Percentiles rank a stretch among this genome's conserved stretches.
Evolutionary conservation across 257 asterid genomes (phyloP).

Genomic region (Mentha longifolia): DNA sequence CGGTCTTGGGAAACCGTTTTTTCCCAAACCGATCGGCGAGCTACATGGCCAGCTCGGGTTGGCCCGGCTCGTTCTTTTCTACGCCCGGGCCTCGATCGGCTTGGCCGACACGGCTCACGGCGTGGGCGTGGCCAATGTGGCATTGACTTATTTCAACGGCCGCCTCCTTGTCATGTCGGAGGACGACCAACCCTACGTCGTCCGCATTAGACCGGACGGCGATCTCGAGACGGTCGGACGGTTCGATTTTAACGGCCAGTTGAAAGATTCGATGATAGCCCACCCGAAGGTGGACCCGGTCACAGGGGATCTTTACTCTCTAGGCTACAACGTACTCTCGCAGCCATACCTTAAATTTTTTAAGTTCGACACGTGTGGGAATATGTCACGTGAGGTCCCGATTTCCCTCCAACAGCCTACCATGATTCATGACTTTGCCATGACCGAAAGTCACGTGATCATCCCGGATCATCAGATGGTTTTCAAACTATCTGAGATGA

Average conservation of each 20-base stretch:
- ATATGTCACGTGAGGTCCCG: constrained; percentile 50
- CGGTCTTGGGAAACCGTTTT: constrained; percentile 49
- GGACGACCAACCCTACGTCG: constrained; percentile 61
- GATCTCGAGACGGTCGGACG: constrained; percentile 56
- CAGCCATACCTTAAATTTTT: constrained; percentile 53
- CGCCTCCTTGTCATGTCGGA: constrained; percentile 62
- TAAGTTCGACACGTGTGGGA: constrained; percentile 44
- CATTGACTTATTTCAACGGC: constrained; percentile 53
- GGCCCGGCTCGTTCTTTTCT: constrained; percentile 55
- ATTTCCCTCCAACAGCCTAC: constrained; percentile 49
- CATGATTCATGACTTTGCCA: constrained; percentile 68
- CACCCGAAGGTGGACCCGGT: constrained; percentile 68
- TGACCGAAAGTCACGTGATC: constrained; percentile 56
- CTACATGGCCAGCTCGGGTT: constrained; percentile 65
- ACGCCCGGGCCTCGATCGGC: constrained; percentile 42
- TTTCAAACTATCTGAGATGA: constrained; percentile 59
- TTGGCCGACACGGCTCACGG: constrained; percentile 39
- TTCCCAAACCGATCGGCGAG: constrained; percentile 67
- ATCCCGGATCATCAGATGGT: constrained; percentile 70
- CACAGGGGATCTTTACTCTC: constrained; percentile 56
- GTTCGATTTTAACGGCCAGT: constrained; percentile 48
- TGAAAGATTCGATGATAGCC: constrained; percentile 52
- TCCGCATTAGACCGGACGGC: constrained; percentile 41
- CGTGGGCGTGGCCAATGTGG: constrained; percentile 56
- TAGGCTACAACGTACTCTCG: constrained; percentile 49